These are phyloP conservation scores for Amoebophrya sp. DNA, from an alignment of 169 alveolate genomes.

Conservation along the genomic window DNA sequence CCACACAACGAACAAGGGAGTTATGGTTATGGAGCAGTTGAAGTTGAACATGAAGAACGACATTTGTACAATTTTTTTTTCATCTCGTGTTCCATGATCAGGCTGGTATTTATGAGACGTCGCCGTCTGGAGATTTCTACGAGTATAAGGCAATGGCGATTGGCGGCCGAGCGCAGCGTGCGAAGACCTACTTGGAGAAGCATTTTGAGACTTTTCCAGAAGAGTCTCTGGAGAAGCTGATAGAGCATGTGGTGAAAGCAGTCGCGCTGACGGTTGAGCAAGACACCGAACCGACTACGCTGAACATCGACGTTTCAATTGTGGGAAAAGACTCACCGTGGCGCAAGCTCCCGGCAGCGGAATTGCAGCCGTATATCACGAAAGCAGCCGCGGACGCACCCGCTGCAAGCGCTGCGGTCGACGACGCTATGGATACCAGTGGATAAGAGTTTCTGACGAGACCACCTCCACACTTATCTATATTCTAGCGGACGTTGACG, in stretches of 20 bases:
- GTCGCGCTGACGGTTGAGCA: not conserved
- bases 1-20: too few species aligned
- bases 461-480: too few species aligned
- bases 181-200: conserved; percentile 93
- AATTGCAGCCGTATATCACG: not conserved
- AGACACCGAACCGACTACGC: not conserved
- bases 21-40: too few species aligned
- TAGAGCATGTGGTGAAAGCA: not conserved
- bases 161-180: conserved; percentile 94
- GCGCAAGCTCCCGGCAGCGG: not conserved
- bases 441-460: too few species aligned
- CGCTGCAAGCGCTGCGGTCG: not conserved
- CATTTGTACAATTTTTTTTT: too few species aligned
- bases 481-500: too few species aligned
- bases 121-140: conserved; percentile 91
- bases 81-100: too few species aligned
- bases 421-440: not conserved
- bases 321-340: not conserved
- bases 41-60: too few species aligned
- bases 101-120: conserved; percentile 74
- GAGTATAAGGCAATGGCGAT: conserved; percentile 93
- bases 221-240: conserved; percentile 9
- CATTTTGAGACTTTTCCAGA: conserved; percentile 72
- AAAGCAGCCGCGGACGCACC: not conserved
- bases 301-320: not conserved